Conservation (phyloP, 1,284 basidiomycete species). For the Ustilago bromivora region DNA sequence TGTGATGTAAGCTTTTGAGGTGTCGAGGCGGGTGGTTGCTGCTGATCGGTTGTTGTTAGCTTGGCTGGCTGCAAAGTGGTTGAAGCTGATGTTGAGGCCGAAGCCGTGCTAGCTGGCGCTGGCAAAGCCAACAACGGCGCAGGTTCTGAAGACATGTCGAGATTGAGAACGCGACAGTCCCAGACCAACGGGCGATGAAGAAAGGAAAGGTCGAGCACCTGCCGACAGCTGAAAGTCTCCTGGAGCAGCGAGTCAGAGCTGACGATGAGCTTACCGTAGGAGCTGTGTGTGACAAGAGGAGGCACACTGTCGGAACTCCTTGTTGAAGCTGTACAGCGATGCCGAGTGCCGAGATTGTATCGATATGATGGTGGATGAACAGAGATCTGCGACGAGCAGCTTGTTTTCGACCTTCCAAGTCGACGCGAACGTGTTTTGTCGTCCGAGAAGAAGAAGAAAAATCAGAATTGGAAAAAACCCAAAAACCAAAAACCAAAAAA, state of each 20-base stretch:
- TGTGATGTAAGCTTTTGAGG: slow-evolving; percentile 13
- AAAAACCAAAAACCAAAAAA: slow-evolving; percentile 2
- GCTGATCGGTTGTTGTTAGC: slow-evolving; percentile 16
- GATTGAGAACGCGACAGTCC: not conserved
- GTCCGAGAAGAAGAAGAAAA: slow-evolving; percentile 20
- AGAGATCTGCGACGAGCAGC: slow-evolving; percentile 20
- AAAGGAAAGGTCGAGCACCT: not conserved
- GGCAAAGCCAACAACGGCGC: slow-evolving; percentile 35
- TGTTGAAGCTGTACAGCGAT: slow-evolving; percentile 17
- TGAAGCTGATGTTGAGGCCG: slow-evolving; percentile 1
- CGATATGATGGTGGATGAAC: slow-evolving; percentile 29
- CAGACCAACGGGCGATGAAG: not conserved
- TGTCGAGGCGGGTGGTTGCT: slow-evolving; percentile 17
- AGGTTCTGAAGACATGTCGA: slow-evolving; percentile 30
- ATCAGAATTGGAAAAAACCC: not conserved
- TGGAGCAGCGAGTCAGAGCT: not conserved
- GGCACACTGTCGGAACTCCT: not conserved
- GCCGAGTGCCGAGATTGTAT: slow-evolving; percentile 16
- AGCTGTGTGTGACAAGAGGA: not conserved
- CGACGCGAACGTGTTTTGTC: slow-evolving; percentile 18
- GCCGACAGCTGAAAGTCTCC: not conserved
- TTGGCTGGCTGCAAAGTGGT: slow-evolving; percentile 2
- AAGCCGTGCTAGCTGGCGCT: slow-evolving; percentile 16
- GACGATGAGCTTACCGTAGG: not conserved
- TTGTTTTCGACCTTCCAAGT: slow-evolving; percentile 13